Conservation (phyloP, 768 basidiomycete genomes). For the Kwoniella bestiolae region DNA sequence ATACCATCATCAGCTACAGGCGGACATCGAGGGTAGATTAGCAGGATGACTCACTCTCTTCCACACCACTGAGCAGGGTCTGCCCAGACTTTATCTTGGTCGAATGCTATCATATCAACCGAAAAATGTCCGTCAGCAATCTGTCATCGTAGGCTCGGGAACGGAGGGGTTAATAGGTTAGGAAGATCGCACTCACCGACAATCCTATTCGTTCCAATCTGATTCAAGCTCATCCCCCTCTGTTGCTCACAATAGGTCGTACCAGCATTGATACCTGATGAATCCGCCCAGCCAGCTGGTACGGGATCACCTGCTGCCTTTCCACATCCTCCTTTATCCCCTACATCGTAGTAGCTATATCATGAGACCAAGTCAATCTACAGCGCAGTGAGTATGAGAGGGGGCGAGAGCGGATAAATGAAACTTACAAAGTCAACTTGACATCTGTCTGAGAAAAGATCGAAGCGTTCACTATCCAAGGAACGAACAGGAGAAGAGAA, state of each 20-base stretch:
- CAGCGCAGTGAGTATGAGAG: not conserved
- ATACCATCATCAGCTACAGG: not conserved
- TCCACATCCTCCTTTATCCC: constrained; percentile 15
- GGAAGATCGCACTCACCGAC: constrained; percentile 19
- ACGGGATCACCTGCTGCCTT: constrained; percentile 6
- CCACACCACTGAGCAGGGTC: constrained; percentile 29
- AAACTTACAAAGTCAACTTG: constrained; percentile 11
- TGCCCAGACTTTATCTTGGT: constrained; percentile 13
- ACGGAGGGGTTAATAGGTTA: too few relatives aligned
- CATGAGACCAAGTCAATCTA: not conserved
- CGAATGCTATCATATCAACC: too few relatives aligned
- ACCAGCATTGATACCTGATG: constrained; percentile 16
- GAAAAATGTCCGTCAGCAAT: not conserved
- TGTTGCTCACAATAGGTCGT: constrained; percentile 19
- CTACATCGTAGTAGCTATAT: constrained; percentile 26
- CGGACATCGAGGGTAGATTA: not conserved
- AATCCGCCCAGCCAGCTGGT: constrained; percentile 14
- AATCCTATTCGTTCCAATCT: constrained; percentile 23
- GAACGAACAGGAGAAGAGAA: not conserved
- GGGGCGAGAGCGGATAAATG: too few relatives aligned
- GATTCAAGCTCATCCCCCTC: constrained; percentile 11
- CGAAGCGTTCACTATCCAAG: not conserved
- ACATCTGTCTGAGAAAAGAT: constrained; percentile 3
- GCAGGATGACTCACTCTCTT: constrained; percentile 20
- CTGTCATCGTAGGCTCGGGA: too few relatives aligned